These are phyloP conservation scores for Colletotrichum sp. DNA, from an alignment of 2,329 filamentous ascomycete genomes.

Conservation along the genomic window DNA sequence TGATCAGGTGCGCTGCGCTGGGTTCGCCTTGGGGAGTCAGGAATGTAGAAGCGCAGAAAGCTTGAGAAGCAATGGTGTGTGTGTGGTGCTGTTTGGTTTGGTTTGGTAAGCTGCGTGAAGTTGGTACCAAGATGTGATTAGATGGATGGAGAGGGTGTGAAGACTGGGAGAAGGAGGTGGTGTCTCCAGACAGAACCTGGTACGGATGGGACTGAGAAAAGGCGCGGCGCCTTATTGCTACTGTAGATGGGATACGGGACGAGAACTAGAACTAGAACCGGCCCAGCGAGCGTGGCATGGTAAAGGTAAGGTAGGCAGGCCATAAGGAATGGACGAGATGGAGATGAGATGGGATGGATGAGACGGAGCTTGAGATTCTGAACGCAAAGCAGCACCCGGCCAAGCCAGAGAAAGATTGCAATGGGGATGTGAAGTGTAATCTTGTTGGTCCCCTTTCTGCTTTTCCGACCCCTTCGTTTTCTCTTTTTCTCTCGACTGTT, in stretches of 20 bases:
- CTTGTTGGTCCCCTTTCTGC: neutral
- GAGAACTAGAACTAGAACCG: neutral
- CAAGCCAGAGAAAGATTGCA: neutral
- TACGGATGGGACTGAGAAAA: neutral
- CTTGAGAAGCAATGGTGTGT: slow-evolving; percentile 1
- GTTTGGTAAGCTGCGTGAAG: neutral
- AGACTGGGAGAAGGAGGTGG: neutral
- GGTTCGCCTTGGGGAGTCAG: slow-evolving; percentile 14
- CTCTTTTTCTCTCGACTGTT: slow-evolving; percentile 6
- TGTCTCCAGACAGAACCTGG: neutral
- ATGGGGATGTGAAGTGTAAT: neutral
- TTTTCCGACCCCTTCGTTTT: neutral
- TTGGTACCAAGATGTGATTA: neutral
- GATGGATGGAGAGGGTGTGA: neutral
- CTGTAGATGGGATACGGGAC: neutral
- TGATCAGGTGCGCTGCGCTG: slow-evolving; percentile 18
- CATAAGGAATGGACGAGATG: neutral
- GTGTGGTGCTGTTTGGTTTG: neutral
- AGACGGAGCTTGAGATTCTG: neutral
- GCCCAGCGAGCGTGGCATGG: neutral
- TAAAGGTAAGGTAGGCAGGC: neutral
- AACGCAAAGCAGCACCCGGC: neutral
- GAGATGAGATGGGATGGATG: slow-evolving; percentile 12
- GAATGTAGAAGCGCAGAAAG: slow-evolving; percentile 12
- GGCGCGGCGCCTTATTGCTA: neutral